A percentile compares a stretch with the other conserved stretches of the same genome.
These are phyloP conservation scores for Colletotrichum sublineola DNA, from an alignment of 2,329 filamentous ascomycete genomes.

Conservation along the genomic window DNA sequence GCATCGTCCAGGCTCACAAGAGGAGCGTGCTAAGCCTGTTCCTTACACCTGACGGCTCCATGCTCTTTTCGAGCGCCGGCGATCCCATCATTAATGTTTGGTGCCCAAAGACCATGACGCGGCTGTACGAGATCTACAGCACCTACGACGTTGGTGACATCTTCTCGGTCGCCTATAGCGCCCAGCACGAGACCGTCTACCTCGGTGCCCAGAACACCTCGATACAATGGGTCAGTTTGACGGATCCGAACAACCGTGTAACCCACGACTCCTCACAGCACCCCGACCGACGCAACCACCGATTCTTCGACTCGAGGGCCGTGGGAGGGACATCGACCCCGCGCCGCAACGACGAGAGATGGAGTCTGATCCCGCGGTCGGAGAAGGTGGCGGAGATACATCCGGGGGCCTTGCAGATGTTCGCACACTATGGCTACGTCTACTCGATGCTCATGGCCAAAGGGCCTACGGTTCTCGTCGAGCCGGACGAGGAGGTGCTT, in stretches of 20 bases:
- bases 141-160: slow-evolving; percentile 95
- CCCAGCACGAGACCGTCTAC: slow-evolving; percentile 84
- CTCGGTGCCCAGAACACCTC: slow-evolving; percentile 94
- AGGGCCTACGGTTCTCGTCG: slow-evolving; percentile 75
- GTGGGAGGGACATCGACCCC: slow-evolving; percentile 86
- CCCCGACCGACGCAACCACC: slow-evolving; percentile 81
- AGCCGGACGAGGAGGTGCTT: slow-evolving; percentile 82
- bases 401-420: slow-evolving; percentile 83
- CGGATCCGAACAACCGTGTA: slow-evolving; percentile 71
- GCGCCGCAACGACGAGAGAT: slow-evolving; percentile 73
- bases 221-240: slow-evolving; percentile 91
- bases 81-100: slow-evolving; percentile 96
- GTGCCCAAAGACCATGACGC: slow-evolving; percentile 81
- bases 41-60: slow-evolving; percentile 78
- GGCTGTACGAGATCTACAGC: slow-evolving; percentile 91
- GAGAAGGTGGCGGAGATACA: slow-evolving; percentile 81
- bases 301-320: slow-evolving; percentile 93
- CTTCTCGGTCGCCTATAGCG: slow-evolving; percentile 93
- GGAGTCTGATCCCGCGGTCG: slow-evolving; percentile 66
- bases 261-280: slow-evolving; percentile 75
- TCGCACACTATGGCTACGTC: slow-evolving; percentile 95
- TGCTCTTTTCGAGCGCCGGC: slow-evolving; percentile 92
- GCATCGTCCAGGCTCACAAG: slow-evolving; percentile 87
- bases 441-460: slow-evolving; percentile 94
- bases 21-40: slow-evolving; percentile 90